Percentiles rank a stretch among this genome's conserved stretches.
Evolutionary conservation across 306 rosid genomes (phyloP).

Genomic region (Acacia crassicarpa): DNA sequence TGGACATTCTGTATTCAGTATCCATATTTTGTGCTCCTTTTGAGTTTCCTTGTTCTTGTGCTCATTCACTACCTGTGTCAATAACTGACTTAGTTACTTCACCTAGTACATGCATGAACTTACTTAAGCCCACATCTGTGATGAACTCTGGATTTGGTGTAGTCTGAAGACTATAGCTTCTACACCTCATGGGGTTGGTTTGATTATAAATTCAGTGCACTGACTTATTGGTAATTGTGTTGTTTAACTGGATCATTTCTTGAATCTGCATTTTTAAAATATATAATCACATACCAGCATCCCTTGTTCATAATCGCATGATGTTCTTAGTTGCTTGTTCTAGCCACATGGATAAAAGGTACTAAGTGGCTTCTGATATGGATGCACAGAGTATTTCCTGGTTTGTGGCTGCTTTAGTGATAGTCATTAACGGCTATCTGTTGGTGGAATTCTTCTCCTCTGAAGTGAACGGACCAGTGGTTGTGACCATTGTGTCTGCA

Average conservation of each 20-base stretch:
- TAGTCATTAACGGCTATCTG: slow-evolving; percentile 81
- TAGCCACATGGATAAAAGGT: background rate
- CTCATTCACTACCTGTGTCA: background rate
- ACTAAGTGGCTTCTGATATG: slow-evolving; percentile 26
- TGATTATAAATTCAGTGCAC: slow-evolving; percentile 10
- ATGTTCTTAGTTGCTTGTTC: background rate
- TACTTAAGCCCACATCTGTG: background rate
- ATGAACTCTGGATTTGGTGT: background rate
- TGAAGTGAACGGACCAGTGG: slow-evolving; percentile 59
- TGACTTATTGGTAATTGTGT: background rate
- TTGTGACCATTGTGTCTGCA: slow-evolving; percentile 38
- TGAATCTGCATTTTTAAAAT: background rate
- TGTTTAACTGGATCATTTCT: slow-evolving; percentile 5
- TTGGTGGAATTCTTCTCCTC: slow-evolving; percentile 71
- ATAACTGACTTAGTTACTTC: background rate
- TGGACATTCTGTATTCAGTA: background rate
- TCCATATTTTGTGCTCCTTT: background rate
- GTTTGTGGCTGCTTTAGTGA: slow-evolving; percentile 84
- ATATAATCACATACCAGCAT: background rate
- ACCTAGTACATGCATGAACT: background rate
- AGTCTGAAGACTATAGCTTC: background rate
- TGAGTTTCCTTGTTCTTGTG: background rate
- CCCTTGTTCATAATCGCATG: background rate
- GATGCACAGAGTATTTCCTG: slow-evolving; percentile 60
- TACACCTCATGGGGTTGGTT: background rate